Percentiles rank a stretch among this genome's conserved stretches.
phyloP scores from a whole-genome alignment of 2,329 filamentous ascomycete genomes.

The Graphium sp. region DNA sequence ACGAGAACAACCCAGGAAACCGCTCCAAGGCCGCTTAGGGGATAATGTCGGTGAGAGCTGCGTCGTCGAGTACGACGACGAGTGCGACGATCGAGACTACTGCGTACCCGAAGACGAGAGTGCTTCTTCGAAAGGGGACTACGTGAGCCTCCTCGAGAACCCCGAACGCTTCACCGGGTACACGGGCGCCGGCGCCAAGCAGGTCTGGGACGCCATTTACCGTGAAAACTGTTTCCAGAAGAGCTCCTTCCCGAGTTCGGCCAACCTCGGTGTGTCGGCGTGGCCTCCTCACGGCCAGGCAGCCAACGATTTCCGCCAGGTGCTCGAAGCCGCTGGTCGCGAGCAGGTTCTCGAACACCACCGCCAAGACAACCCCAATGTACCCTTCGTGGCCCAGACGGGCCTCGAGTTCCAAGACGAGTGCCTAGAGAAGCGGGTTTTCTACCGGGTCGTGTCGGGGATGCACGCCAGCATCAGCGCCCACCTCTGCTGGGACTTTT shows the following conservation, averaged over 20 bases:
- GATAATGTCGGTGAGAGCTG: slow-evolving; percentile 87
- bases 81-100: slow-evolving; percentile 93
- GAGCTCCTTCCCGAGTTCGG: slow-evolving; percentile 44
- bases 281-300: slow-evolving; percentile 28
- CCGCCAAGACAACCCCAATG: slow-evolving; percentile 25
- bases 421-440: slow-evolving; percentile 96
- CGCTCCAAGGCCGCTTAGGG: slow-evolving; percentile 68
- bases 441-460: slow-evolving; percentile 85
- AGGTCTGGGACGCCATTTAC: slow-evolving; percentile 96
- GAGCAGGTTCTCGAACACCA: slow-evolving; percentile 43
- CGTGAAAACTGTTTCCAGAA: slow-evolving; percentile 87
- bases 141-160: slow-evolving; percentile 10
- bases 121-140: slow-evolving; percentile 75
- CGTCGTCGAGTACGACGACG: slow-evolving; percentile 92
- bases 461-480: slow-evolving; percentile 98
- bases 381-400: slow-evolving; percentile 42
- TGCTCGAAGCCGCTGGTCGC: slow-evolving; percentile 40
- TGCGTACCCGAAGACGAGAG: slow-evolving; percentile 93
- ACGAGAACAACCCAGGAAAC: slow-evolving; percentile 50
- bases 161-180: slow-evolving; percentile 70
- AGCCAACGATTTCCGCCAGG: slow-evolving; percentile 42
- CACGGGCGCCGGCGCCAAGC: slow-evolving; percentile 63
- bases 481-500: slow-evolving; percentile 87
- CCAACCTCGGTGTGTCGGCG: slow-evolving; percentile 28
- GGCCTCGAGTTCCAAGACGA: slow-evolving; percentile 71